Conservation (phyloP, 1,139 yeast genomes). For the Geotrichum cucujoidarum region DNA sequence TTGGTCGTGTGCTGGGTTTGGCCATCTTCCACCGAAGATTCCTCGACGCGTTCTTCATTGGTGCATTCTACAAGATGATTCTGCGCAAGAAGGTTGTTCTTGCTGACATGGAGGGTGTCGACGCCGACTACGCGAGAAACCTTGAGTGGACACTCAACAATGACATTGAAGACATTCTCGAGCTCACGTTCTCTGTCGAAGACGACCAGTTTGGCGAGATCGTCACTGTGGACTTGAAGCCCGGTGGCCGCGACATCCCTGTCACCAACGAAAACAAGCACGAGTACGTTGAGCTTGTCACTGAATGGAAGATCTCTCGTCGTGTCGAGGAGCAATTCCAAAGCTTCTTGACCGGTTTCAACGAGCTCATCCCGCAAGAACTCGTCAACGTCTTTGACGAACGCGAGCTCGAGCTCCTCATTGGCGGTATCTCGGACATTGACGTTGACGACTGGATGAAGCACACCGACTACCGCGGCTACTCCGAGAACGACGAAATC, state of each 20-base stretch:
- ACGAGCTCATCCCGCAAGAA: slow-evolving; percentile 95
- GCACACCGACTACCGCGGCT: slow-evolving; percentile 97
- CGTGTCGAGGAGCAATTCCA: slow-evolving; percentile 94
- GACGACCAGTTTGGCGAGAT: slow-evolving; percentile 95
- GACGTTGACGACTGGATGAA: slow-evolving; percentile 98
- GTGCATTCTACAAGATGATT: slow-evolving; percentile 97
- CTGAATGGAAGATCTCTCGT: slow-evolving; percentile 93
- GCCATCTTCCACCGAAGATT: slow-evolving; percentile 98
- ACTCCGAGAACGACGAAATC: slow-evolving; percentile 92
- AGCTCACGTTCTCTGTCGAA: slow-evolving; percentile 87
- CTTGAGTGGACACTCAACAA: slow-evolving; percentile 94
- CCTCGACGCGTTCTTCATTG: slow-evolving; percentile 95
- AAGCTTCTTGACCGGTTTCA: slow-evolving; percentile 94
- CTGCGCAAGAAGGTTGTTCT: slow-evolving; percentile 87
- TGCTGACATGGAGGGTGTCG: slow-evolving; percentile 98
- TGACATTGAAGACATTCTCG: slow-evolving; percentile 81
- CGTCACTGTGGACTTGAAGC: slow-evolving; percentile 84
- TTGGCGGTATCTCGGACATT: slow-evolving; percentile 97
- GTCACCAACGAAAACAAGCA: slow-evolving; percentile 92
- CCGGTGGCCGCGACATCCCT: slow-evolving; percentile 79
- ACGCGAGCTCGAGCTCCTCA: slow-evolving; percentile 89
- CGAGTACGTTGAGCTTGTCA: slow-evolving; percentile 89
- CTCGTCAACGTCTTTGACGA: slow-evolving; percentile 94
- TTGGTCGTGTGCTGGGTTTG: slow-evolving; percentile 95
- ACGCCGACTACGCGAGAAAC: slow-evolving; percentile 91